These are phyloP conservation scores for Venturia nashicola DNA, from an alignment of 2,329 filamentous ascomycete species.

Conservation along the genomic window DNA sequence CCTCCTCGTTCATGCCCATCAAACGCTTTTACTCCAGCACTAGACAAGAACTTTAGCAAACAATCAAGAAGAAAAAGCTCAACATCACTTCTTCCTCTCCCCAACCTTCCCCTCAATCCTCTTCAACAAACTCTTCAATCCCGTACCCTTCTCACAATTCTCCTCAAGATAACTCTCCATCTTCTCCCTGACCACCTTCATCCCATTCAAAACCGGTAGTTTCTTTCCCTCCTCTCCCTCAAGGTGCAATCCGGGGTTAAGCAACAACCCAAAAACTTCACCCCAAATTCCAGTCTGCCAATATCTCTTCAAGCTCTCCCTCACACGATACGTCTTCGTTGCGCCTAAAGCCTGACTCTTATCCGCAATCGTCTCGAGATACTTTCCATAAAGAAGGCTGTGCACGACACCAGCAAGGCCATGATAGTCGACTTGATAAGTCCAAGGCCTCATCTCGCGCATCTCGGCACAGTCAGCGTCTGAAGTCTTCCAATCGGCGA, in stretches of 20 bases:
- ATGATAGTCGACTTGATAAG: slow-evolving; percentile 94
- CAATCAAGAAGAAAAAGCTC: not conserved
- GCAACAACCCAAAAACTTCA: slow-evolving; percentile 68
- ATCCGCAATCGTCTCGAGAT: slow-evolving; percentile 64
- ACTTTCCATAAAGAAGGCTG: slow-evolving; percentile 82
- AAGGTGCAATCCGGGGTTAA: slow-evolving; percentile 66
- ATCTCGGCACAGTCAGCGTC: slow-evolving; percentile 90
- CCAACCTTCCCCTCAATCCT: slow-evolving; percentile 58
- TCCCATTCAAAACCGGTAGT: slow-evolving; percentile 61
- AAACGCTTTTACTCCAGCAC: not conserved
- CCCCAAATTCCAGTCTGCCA: slow-evolving; percentile 92
- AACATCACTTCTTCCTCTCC: slow-evolving; percentile 30
- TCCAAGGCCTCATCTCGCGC: slow-evolving; percentile 88
- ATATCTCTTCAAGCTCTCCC: slow-evolving; percentile 80
- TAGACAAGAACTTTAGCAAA: not conserved
- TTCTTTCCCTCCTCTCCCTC: slow-evolving; percentile 50
- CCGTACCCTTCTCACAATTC: slow-evolving; percentile 69
- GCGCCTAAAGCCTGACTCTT: slow-evolving; percentile 42
- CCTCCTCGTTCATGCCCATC: not conserved
- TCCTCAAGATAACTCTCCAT: slow-evolving; percentile 77
- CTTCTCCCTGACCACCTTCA: slow-evolving; percentile 55
- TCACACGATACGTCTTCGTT: slow-evolving; percentile 62
- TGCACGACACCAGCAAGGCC: slow-evolving; percentile 83
- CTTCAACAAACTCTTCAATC: slow-evolving; percentile 40
- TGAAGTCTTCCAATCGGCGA: slow-evolving; percentile 88